Evolutionary conservation across 1,284 basidiomycete genomes (phyloP).

Genomic region (Blastosporella zonata): DNA sequence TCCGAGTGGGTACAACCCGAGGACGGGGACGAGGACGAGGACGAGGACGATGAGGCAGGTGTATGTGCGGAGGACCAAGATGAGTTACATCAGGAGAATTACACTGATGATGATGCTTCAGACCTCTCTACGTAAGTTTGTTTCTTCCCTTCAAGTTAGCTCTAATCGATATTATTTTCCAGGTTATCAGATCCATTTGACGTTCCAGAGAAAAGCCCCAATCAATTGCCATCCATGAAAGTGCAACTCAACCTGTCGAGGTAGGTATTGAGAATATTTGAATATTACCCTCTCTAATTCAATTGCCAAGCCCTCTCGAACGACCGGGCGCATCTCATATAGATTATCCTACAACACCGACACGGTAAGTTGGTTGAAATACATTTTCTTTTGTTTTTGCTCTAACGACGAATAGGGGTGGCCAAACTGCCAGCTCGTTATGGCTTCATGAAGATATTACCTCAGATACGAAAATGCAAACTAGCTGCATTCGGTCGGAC

Average conservation of each 20-base stretch:
- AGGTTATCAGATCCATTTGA: constrained; percentile 15
- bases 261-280: not conserved
- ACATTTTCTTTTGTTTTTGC: not conserved
- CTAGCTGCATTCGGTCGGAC: no score
- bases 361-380: constrained; percentile 3
- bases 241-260: constrained; percentile 6
- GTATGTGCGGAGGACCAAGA: constrained; percentile 23
- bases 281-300: not conserved
- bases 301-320: constrained; percentile 9
- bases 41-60: constrained; percentile 25
- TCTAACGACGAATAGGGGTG: not conserved
- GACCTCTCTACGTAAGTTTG: not conserved
- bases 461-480: not conserved
- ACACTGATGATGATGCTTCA: constrained; percentile 3
- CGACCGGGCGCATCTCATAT: not conserved
- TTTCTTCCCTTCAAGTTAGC: not conserved
- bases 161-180: not conserved
- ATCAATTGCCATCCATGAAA: not conserved
- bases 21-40: no score
- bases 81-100: constrained; percentile 10
- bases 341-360: constrained; percentile 13
- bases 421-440: not conserved
- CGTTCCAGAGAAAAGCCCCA: not conserved
- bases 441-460: not conserved
- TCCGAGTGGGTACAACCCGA: constrained; percentile 29